Percentiles rank a stretch among this genome's conserved stretches.
Conservation (phyloP, 768 basidiomycete genomes). For the Tylopilus plumbeoviolaceoides region DNA sequence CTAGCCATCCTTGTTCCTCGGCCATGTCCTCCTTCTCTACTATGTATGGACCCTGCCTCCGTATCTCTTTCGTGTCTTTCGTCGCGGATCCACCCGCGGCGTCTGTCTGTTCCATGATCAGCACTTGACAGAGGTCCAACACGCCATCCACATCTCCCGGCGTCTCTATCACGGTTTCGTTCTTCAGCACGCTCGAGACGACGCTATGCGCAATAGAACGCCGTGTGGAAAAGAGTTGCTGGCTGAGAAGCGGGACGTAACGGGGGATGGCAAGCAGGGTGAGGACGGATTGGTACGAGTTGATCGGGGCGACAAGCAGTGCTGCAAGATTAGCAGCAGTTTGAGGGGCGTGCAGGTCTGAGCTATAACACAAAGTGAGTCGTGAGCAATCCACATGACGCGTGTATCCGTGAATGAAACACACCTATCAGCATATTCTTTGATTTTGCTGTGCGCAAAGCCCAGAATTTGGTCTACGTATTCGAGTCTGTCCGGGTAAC, state of each 20-base stretch:
- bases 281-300: constrained; percentile 93
- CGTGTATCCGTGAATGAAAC: constrained; percentile 2
- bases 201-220: constrained; percentile 93
- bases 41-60: constrained; percentile 56
- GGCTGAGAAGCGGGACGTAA: constrained; percentile 77
- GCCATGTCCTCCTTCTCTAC: constrained; percentile 87
- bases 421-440: constrained; percentile 79
- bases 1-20: constrained; percentile 99
- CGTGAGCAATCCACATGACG: constrained; percentile 4
- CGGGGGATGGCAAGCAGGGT: constrained; percentile 95
- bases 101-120: constrained; percentile 83
- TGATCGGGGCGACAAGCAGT: constrained; percentile 90
- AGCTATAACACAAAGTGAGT: constrained; percentile 37
- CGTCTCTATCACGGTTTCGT: constrained; percentile 91
- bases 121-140: constrained; percentile 85
- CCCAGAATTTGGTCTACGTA: constrained; percentile 95
- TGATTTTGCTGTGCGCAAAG: constrained; percentile 83
- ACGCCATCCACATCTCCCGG: constrained; percentile 95
- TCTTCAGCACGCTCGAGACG: constrained; percentile 91
- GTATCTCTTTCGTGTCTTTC: constrained; percentile 38
- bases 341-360: constrained; percentile 84
- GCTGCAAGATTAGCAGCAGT: constrained; percentile 90
- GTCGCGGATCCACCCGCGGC: constrained; percentile 33
- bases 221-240: constrained; percentile 87
- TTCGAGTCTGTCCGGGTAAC: constrained; percentile 95